A percentile compares a stretch with the other conserved stretches of the same genome.
Evolutionary conservation across 208 protist genomes (phyloP).

Genomic region (Acanthamoeba castellanii): DNA sequence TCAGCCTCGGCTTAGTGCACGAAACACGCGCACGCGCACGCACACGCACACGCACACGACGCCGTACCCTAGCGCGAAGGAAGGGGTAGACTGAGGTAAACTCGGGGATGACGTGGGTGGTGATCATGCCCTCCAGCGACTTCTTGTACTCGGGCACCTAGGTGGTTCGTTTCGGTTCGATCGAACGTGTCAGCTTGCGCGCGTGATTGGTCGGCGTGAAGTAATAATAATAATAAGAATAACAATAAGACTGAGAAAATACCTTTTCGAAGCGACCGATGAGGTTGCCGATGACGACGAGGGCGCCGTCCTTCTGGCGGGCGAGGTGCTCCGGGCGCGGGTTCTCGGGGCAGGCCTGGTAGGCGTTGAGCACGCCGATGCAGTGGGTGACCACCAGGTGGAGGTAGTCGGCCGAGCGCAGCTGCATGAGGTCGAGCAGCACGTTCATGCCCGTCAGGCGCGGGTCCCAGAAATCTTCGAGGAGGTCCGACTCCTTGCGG

Average conservation of each 20-base stretch:
- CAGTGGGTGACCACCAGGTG: slow-evolving; percentile 15
- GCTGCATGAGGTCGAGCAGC: slow-evolving; percentile 41
- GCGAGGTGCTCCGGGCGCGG: background rate
- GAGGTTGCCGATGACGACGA: slow-evolving; percentile 56
- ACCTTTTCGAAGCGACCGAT: background rate
- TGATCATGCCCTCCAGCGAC: slow-evolving; percentile 20
- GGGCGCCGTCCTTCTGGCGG: slow-evolving; percentile 35
- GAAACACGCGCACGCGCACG: background rate
- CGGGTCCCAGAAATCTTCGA: slow-evolving; percentile 56
- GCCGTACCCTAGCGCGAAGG: slow-evolving; percentile 21
- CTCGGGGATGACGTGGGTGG: slow-evolving; percentile 47
- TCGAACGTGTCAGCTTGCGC: no score
- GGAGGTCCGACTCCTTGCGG: slow-evolving; percentile 48
- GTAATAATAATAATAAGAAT: no score
- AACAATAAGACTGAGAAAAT: background rate
- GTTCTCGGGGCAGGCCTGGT: background rate
- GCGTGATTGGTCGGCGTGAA: no score
- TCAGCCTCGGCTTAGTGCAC: background rate
- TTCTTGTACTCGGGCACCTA: slow-evolving; percentile 25
- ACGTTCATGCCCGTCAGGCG: slow-evolving; percentile 46
- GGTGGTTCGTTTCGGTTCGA: no score
- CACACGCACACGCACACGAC: no score
- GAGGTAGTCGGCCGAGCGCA: slow-evolving; percentile 19
- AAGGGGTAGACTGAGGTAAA: slow-evolving; percentile 7
- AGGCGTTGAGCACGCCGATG: slow-evolving; percentile 40